Conservation (phyloP, 1,139 yeast genomes). For the Spathaspora jeffriesii region DNA sequence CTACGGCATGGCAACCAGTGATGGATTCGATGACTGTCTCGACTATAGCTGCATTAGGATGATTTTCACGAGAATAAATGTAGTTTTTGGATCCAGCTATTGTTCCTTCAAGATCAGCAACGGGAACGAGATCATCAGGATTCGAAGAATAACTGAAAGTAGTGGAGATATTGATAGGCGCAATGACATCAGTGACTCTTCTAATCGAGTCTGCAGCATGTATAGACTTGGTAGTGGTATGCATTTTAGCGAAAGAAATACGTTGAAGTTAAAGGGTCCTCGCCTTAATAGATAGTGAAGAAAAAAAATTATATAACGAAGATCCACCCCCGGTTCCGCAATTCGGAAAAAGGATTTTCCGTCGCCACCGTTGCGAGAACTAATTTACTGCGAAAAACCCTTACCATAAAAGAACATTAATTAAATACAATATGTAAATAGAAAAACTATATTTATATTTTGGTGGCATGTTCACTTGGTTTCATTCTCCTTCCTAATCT, state of each 20-base stretch:
- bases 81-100: constrained; percentile 13
- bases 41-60: constrained; percentile 68
- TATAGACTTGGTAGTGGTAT: constrained; percentile 49
- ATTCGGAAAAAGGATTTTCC: background rate
- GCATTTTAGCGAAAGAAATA: background rate
- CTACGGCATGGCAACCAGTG: constrained; percentile 56
- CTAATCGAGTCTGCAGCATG: constrained; percentile 61
- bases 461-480: constrained; percentile 19
- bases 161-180: constrained; percentile 83
- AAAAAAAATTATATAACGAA: background rate
- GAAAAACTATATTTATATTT: constrained; percentile 6
- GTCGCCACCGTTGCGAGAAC: constrained; percentile 1
- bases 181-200: constrained; percentile 58
- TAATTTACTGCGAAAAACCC: background rate
- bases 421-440: background rate
- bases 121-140: constrained; percentile 52
- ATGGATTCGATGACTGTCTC: constrained; percentile 67
- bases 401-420: background rate
- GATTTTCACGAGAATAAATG: constrained; percentile 68
- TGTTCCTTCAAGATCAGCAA: constrained; percentile 32
- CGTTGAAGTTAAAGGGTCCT: background rate
- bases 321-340: background rate
- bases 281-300: background rate
- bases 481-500: constrained; percentile 28
- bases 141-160: constrained; percentile 68